A percentile compares a stretch with the other conserved stretches of the same genome.
Evolutionary conservation across 192 early-diverging fungal species (phyloP).

Genomic region (Chytriomyces confervae): DNA sequence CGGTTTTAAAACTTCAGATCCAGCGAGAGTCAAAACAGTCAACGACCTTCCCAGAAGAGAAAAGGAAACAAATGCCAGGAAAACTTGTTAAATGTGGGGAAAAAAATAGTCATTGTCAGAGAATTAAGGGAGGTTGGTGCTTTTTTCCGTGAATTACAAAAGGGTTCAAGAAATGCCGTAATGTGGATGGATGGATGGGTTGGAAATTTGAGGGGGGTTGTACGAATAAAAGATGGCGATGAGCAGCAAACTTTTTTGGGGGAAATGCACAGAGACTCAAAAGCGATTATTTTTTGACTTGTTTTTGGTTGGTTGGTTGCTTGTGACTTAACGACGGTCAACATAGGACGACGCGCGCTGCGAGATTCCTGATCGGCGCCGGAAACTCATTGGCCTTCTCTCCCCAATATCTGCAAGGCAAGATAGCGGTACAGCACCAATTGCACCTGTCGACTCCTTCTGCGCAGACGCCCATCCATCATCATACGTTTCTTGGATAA

Average conservation of each 20-base stretch:
- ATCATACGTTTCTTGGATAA: conserved; percentile 28
- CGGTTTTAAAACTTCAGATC: too few relatives aligned
- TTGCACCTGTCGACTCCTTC: conserved; percentile 39
- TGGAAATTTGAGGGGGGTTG: not conserved
- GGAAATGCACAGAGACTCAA: not conserved
- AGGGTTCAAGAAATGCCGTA: too few relatives aligned
- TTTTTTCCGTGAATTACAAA: too few relatives aligned
- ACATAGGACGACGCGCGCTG: not conserved
- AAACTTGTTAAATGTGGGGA: too few relatives aligned
- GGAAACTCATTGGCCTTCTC: not conserved
- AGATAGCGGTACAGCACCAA: conserved; percentile 42
- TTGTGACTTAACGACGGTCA: not conserved
- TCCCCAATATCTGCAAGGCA: conserved; percentile 36
- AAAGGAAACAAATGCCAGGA: too few relatives aligned
- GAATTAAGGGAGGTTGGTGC: too few relatives aligned
- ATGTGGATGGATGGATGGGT: too few relatives aligned
- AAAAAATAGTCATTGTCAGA: too few relatives aligned
- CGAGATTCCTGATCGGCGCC: not conserved
- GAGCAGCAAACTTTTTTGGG: not conserved
- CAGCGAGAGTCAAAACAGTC: too few relatives aligned
- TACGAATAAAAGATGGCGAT: not conserved
- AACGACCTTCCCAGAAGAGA: too few relatives aligned
- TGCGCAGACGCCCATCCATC: conserved; percentile 42
- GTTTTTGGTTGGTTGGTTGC: too few relatives aligned
- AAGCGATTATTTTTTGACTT: too few relatives aligned